Evolutionary conservation across 805 yeast species (phyloP), one percentile per base, ranked within the genome.

Genomic region (Pichia cabralensis): DNA sequence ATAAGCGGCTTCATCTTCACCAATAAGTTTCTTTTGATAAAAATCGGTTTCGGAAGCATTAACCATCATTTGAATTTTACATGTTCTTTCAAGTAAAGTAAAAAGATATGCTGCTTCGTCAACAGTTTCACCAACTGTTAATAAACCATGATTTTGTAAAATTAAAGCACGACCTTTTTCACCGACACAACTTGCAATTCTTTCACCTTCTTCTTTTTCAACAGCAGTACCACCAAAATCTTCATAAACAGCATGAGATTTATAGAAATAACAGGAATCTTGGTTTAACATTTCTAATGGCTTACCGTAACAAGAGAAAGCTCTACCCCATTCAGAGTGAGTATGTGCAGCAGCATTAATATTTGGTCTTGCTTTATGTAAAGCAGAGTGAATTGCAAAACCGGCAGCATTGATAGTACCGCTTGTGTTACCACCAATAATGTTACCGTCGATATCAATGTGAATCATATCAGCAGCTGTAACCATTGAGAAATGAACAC

Each of bases 191-290:
- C 56, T 53, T 6, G 85, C 84, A 36, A 79, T 66, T 32, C 64
- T 65, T 31, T 53, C 49, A 21, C 86, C 85, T 52, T 80, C 86
- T 34, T 67, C 71, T 16, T 58, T 63, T 45, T 76, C 81, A 22
- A 79, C 46, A 1, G 84, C 94, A 36, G 81, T 81, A 26, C 92
- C 94, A 22, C 89, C 92, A 55, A 80, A 81, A 50, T 72, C 71
- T 16, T 48, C 40, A 56, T 79, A 80, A 4, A 81, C 85, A 1
- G 76, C 56, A 44, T 80, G 89, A 32, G 62, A 60, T 22, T 76
- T 69, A 62, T 77, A 76, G 47, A 82, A 73, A 10, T 64, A 58
- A 53, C 86, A 79, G 5, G 65, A 78, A 46, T 82, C 94, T 60
- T 82, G 94, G 58, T 75, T 80, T 42, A 82, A 49, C 89, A 82